Evolutionary conservation across 208 protist species (phyloP).

Genomic region (Trypanosoma mega): DNA sequence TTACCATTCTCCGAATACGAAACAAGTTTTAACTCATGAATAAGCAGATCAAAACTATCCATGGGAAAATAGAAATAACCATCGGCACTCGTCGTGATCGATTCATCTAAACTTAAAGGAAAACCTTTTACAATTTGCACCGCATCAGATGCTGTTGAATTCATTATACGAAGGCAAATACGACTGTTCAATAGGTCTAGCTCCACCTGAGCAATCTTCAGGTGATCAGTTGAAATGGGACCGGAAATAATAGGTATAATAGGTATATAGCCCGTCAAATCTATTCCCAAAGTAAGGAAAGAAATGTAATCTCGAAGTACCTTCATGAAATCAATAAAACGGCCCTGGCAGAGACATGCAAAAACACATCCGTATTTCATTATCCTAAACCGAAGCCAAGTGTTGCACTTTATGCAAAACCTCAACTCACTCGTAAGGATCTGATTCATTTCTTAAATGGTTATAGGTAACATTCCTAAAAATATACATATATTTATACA

Average conservation of each 20-base stretch:
- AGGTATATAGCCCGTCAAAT: conserved; percentile 23
- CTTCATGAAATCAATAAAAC: conserved; percentile 44
- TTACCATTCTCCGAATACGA: conserved; percentile 3
- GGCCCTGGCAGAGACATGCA: conserved; percentile 39
- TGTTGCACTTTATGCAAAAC: conserved; percentile 36
- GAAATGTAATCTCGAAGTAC: conserved; percentile 34
- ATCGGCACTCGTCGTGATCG: conserved; percentile 7
- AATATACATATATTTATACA: not conserved
- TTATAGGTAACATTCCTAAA: not conserved
- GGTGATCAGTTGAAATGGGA: conserved; percentile 29
- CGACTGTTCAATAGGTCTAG: conserved; percentile 30
- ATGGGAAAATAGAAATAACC: conserved; percentile 18
- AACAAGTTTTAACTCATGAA: conserved; percentile 21
- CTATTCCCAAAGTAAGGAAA: conserved; percentile 16
- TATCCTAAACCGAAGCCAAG: conserved; percentile 40
- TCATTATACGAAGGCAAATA: conserved; percentile 22
- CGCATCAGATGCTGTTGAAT: conserved; percentile 17
- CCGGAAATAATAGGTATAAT: conserved; percentile 49
- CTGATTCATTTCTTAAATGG: conserved; percentile 41
- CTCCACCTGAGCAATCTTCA: conserved; percentile 49
- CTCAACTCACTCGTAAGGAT: conserved; percentile 34
- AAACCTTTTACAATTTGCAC: conserved; percentile 20
- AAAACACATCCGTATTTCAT: conserved; percentile 78
- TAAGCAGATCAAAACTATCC: conserved; percentile 19
- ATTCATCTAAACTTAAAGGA: conserved; percentile 16